Evolutionary conservation across 148 eudicot genomes (phyloP).

Genomic region (Persicaria maculosa): DNA sequence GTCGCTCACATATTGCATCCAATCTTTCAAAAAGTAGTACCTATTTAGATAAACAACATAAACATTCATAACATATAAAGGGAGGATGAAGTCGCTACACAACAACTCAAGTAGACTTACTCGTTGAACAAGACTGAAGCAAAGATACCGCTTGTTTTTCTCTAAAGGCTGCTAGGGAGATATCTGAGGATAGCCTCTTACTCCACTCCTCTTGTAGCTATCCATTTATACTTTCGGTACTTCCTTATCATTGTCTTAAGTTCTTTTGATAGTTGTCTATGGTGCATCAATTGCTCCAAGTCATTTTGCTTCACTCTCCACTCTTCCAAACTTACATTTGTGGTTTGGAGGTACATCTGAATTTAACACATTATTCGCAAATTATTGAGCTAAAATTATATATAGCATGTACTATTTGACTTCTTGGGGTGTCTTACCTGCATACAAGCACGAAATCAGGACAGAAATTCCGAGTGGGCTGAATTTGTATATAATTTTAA

Average conservation of each 20-base stretch:
- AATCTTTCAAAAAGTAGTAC: constrained; percentile 49
- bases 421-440: constrained; percentile 25
- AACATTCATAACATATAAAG: too few relatives aligned
- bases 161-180: too few relatives aligned
- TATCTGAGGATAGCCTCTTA: too few relatives aligned
- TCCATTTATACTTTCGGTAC: too few relatives aligned
- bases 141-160: constrained; percentile 36
- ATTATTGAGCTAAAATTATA: too few relatives aligned
- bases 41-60: constrained; percentile 13
- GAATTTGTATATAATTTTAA: too few relatives aligned
- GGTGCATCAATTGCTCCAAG: constrained; percentile 59
- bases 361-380: background rate
- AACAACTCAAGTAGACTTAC: constrained; percentile 17
- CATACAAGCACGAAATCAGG: constrained; percentile 13
- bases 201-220: too few relatives aligned
- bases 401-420: too few relatives aligned
- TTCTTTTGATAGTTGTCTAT: constrained; percentile 48
- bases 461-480: too few relatives aligned
- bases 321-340: constrained; percentile 39
- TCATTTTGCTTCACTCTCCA: constrained; percentile 57
- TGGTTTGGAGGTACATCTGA: constrained; percentile 46
- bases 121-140: constrained; percentile 43
- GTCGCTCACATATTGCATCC: constrained; percentile 55
- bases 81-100: background rate
- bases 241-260: constrained; percentile 19